These are phyloP conservation scores for Posidonia australis DNA, from an alignment of 106 monocot genomes.

Conservation along the genomic window DNA sequence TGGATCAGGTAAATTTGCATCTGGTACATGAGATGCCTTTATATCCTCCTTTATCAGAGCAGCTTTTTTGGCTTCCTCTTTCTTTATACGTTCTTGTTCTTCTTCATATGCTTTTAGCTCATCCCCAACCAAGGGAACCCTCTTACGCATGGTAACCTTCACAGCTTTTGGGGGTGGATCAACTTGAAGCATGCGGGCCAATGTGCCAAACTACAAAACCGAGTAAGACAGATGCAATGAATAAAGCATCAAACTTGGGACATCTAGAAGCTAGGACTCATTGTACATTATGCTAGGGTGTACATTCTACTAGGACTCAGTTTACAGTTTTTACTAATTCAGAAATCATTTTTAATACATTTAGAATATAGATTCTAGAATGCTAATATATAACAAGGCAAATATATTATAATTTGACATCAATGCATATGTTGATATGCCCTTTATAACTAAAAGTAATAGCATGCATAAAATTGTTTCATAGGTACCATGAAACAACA, in stretches of 20 bases:
- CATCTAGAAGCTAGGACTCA: too few species aligned
- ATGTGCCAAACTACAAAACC: constrained; percentile 72
- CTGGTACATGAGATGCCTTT: constrained; percentile 37
- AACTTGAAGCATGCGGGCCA: constrained; percentile 98
- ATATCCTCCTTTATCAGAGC: constrained; percentile 54
- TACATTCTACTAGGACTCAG: too few species aligned
- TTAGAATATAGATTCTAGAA: too few species aligned
- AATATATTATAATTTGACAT: too few species aligned
- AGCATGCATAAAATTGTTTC: not conserved
- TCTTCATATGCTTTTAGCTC: constrained; percentile 94
- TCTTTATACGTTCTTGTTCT: constrained; percentile 67
- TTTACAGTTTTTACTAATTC: too few species aligned
- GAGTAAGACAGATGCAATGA: not conserved
- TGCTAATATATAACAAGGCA: too few species aligned
- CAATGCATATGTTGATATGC: too few species aligned
- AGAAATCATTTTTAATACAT: too few species aligned
- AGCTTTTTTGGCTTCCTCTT: constrained; percentile 71
- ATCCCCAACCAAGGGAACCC: constrained; percentile 86
- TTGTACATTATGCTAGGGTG: too few species aligned
- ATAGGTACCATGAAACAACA: not conserved
- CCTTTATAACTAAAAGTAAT: too few species aligned
- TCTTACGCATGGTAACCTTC: constrained; percentile 82
- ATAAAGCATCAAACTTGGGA: too few species aligned
- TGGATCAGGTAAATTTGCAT: constrained; percentile 48
- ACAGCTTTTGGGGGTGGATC: constrained; percentile 99